These are phyloP conservation scores for Aegilops speltoides DNA, from an alignment of 176 grass and related monocot species.

Conservation along the genomic window DNA sequence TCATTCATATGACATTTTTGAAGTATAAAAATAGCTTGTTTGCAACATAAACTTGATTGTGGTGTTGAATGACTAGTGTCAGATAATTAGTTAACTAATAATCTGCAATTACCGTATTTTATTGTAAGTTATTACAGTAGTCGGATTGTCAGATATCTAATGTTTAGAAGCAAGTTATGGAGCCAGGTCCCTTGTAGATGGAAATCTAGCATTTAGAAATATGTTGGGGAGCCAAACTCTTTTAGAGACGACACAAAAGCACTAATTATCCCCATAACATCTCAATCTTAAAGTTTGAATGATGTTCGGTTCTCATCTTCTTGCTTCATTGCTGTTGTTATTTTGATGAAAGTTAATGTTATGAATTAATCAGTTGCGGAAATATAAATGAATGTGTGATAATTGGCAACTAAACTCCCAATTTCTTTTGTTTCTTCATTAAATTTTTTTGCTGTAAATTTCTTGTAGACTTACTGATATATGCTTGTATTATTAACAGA, in stretches of 20 bases:
- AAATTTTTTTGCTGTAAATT: conserved; percentile 17
- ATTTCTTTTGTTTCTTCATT: conserved; percentile 14
- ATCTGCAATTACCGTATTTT: neutral
- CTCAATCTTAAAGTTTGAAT: neutral
- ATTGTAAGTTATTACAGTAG: neutral
- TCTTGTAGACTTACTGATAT: conserved; percentile 12
- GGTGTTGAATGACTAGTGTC: neutral
- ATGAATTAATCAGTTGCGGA: neutral
- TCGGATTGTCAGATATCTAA: neutral
- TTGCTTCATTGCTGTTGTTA: neutral
- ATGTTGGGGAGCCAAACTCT: neutral
- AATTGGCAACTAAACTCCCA: neutral
- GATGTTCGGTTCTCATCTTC: neutral
- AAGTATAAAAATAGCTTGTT: neutral
- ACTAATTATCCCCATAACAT: neutral
- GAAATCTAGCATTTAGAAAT: neutral
- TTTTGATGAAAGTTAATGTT: neutral
- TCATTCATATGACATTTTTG: neutral
- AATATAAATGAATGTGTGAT: neutral
- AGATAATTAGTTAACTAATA: neutral
- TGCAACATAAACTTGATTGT: neutral
- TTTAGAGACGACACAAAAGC: neutral
- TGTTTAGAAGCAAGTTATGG: neutral
- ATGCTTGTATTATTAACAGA: conserved; percentile 53
- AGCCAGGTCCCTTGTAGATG: neutral